These are phyloP conservation scores for Pouteria campechiana DNA, from an alignment of 179 eudicot species.

Conservation along the genomic window DNA sequence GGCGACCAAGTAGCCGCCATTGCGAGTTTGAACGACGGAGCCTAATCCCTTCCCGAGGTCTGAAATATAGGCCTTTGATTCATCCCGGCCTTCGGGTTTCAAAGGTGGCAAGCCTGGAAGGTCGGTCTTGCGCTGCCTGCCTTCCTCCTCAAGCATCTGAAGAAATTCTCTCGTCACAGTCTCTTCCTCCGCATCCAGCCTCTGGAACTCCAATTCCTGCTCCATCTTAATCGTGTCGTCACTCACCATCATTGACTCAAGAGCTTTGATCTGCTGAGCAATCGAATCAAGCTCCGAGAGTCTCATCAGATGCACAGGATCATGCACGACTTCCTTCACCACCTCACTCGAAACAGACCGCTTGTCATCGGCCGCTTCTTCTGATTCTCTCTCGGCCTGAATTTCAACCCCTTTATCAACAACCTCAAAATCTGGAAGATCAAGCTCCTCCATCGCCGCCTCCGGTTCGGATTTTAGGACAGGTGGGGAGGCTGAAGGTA, in stretches of 20 bases:
- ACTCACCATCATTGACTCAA: constrained; percentile 74
- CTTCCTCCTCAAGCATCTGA: constrained; percentile 71
- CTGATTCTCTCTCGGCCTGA: constrained; percentile 30
- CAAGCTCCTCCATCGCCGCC: constrained; percentile 44
- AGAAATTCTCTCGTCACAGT: constrained; percentile 82
- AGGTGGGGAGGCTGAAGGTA: constrained; percentile 13
- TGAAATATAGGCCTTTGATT: constrained; percentile 46
- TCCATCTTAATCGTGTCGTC: constrained; percentile 21
- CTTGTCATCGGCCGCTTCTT: constrained; percentile 39
- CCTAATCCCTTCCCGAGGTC: constrained; percentile 96
- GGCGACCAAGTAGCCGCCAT: constrained; percentile 79
- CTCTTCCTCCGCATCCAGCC: constrained; percentile 78
- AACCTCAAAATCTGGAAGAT: constrained; percentile 77
- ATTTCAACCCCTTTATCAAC: constrained; percentile 85
- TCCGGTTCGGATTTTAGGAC: constrained; percentile 33
- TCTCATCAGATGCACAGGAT: constrained; percentile 42
- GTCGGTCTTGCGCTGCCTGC: constrained; percentile 5
- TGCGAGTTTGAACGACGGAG: constrained; percentile 71
- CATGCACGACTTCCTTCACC: constrained; percentile 82
- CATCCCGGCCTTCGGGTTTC: constrained; percentile 19
- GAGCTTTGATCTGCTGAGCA: constrained; percentile 88
- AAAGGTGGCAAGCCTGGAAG: constrained; percentile 13
- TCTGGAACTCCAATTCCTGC: constrained; percentile 47
- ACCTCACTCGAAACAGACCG: constrained; percentile 70
- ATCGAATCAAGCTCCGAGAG: constrained; percentile 83